A percentile compares a stretch with the other conserved stretches of the same genome.
Conservation (phyloP, 768 basidiomycete genomes). For the Saitozyma podzolica region DNA sequence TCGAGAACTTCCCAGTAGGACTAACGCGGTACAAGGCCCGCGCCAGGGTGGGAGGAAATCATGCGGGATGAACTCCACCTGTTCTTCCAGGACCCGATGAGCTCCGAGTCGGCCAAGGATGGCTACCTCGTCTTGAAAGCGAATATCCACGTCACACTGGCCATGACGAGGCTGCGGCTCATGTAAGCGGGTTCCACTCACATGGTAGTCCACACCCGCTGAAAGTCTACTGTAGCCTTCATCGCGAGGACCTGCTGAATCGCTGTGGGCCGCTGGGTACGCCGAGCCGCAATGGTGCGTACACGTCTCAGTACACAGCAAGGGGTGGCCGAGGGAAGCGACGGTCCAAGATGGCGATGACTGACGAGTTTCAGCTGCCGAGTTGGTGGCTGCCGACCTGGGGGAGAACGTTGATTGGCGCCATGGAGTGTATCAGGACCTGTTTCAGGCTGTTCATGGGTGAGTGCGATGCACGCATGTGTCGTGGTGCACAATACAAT, state of each 20-base stretch:
- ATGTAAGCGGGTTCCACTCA: slow-evolving; percentile 20
- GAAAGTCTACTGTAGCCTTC: slow-evolving; percentile 12
- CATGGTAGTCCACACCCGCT: slow-evolving; percentile 1
- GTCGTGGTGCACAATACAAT: too few species aligned
- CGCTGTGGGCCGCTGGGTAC: not conserved
- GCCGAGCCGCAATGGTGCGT: too few species aligned
- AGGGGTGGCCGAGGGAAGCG: too few species aligned
- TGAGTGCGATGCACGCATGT: too few species aligned
- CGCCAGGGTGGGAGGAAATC: slow-evolving; percentile 35
- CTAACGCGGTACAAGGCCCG: slow-evolving; percentile 19
- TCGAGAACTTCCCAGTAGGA: slow-evolving; percentile 4
- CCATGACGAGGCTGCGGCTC: slow-evolving; percentile 34
- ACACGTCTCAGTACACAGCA: too few species aligned
- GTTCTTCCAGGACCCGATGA: slow-evolving; percentile 34
- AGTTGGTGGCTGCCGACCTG: too few species aligned
- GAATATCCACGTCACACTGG: slow-evolving; percentile 40
- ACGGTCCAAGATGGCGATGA: too few species aligned
- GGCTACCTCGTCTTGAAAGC: slow-evolving; percentile 30
- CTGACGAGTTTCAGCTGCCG: too few species aligned
- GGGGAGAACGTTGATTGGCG: too few species aligned
- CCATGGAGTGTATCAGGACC: too few species aligned
- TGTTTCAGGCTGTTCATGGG: too few species aligned
- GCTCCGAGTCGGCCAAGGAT: slow-evolving; percentile 31
- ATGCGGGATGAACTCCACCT: slow-evolving; percentile 29
- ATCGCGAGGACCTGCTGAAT: slow-evolving; percentile 34